phyloP scores from a whole-genome alignment of 768 basidiomycete genomes.

The Calocera cornea region DNA sequence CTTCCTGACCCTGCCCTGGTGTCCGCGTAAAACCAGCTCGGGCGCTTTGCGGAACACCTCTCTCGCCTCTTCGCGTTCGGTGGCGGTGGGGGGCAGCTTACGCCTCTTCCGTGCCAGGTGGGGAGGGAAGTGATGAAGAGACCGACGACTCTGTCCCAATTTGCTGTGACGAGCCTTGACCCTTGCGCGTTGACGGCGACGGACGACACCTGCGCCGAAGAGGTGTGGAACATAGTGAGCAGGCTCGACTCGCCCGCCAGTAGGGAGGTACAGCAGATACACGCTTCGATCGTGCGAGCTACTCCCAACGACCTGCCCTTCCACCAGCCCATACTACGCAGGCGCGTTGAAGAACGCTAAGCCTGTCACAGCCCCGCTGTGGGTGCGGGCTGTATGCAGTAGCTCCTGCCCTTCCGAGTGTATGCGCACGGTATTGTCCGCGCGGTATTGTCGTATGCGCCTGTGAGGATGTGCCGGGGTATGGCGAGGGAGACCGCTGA shows the following conservation, averaged over 20 bases:
- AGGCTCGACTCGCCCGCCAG: constrained; percentile 26
- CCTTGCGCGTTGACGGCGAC: constrained; percentile 41
- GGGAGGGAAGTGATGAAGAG: constrained; percentile 62
- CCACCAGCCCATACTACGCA: neutral
- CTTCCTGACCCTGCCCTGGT: constrained; percentile 67
- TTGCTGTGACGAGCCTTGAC: constrained; percentile 62
- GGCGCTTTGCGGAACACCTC: constrained; percentile 36
- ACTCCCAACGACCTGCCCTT: constrained; percentile 15
- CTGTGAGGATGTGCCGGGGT: constrained; percentile 55
- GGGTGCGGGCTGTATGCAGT: constrained; percentile 36
- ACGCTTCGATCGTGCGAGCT: constrained; percentile 72
- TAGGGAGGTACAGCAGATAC: constrained; percentile 33
- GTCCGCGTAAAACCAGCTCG: constrained; percentile 59
- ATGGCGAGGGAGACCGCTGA: constrained; percentile 57
- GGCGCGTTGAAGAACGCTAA: constrained; percentile 37
- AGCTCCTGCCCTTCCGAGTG: constrained; percentile 58
- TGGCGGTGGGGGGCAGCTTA: constrained; percentile 35
- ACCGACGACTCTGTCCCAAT: constrained; percentile 79
- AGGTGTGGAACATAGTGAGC: constrained; percentile 66
- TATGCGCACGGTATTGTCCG: constrained; percentile 50
- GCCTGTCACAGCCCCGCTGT: constrained; percentile 51
- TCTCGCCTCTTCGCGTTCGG: constrained; percentile 33
- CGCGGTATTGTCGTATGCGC: constrained; percentile 74
- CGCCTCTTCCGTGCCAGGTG: constrained; percentile 46
- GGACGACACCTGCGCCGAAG: constrained; percentile 67